Evolutionary conservation across 495 filamentous ascomycete genomes (phyloP), one percentile per base, ranked within the genome.

Genomic region (Annulohypoxylon maeteangense): DNA sequence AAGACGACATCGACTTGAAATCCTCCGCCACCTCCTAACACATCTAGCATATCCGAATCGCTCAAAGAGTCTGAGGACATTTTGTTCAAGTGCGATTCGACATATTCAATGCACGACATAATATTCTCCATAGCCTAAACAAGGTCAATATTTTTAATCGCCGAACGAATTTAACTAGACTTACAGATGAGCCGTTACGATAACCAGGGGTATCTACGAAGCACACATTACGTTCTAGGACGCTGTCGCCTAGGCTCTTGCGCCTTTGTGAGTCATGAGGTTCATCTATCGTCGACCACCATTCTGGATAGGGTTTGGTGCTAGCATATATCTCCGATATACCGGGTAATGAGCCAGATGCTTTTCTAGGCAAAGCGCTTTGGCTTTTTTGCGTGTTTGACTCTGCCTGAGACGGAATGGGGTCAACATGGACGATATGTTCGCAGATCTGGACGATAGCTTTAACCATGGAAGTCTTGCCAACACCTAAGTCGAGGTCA

Each of bases 341-440:
- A 14, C 82, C 68, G 50, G 75, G 74, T 48, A 87, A 91, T 42
- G 76, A 65, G 45, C 44, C 66, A 12, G 58, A 45, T 16, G 74
- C 53, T 47, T 69, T 76, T 68, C 48, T 69, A 60, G 76, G 44
- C 27, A 75, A 71, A 53, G 70, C 70, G 27, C 60, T 63, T 23
- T 71, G 79, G 23, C 59, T 62, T 8, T 53, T 40, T 3, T 53
- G 42, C 8, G 18, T 54, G 12, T 42, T 57, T 12, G 38, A 11
- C 16, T 68, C 40, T 68, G 67, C 36, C 63, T 78, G 81, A 10
- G 87, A 78, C 5, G 87, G 81, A 32, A 96, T 82, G 0, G 93
- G 89, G 77, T 99, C 95, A 55, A 97, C 91, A 78, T 99, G 95
- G 1, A 98, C 95, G 65, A 99, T 97, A 76, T 98, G 93, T 74